Evolutionary conservation across 73 alveolate genomes (phyloP).

Genomic region (Stentor roeselii): DNA sequence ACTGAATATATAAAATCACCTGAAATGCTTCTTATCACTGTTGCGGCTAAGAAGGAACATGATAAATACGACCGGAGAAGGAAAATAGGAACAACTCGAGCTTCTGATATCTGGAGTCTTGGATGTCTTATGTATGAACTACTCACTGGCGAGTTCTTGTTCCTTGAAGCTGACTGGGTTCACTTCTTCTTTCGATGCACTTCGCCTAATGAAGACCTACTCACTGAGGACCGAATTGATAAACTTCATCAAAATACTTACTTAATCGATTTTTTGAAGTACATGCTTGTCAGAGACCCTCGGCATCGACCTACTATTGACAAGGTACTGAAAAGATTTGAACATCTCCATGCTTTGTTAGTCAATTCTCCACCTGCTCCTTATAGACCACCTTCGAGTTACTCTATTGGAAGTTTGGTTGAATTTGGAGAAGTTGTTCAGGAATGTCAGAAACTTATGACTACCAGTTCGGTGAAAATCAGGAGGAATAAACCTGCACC

Average conservation of each 20-base stretch:
- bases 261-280: conserved; percentile 91
- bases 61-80: conserved; percentile 98
- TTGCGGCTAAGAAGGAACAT: conserved; percentile 91
- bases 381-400: conserved; percentile 43
- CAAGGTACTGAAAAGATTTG: conserved; percentile 94
- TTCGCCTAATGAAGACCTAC: conserved; percentile 74
- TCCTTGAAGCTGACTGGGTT: conserved; percentile 75
- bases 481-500: conserved; percentile 41
- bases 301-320: conserved; percentile 93
- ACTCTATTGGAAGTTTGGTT: conserved; percentile 11
- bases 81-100: conserved; percentile 97
- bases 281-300: conserved; percentile 91
- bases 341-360: conserved; percentile 95
- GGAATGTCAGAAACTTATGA: conserved; percentile 33
- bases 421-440: not conserved
- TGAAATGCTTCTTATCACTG: conserved; percentile 94
- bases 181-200: conserved; percentile 75
- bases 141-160: conserved; percentile 94
- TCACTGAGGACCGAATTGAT: conserved; percentile 79
- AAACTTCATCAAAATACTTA: conserved; percentile 81
- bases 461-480: conserved; percentile 29
- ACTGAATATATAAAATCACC: conserved; percentile 97
- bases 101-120: conserved; percentile 95
- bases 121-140: conserved; percentile 96
- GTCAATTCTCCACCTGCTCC: conserved; percentile 78